These are phyloP conservation scores for Aphanomyces invadans DNA, from an alignment of 352 stramenopile species.

Conservation along the genomic window DNA sequence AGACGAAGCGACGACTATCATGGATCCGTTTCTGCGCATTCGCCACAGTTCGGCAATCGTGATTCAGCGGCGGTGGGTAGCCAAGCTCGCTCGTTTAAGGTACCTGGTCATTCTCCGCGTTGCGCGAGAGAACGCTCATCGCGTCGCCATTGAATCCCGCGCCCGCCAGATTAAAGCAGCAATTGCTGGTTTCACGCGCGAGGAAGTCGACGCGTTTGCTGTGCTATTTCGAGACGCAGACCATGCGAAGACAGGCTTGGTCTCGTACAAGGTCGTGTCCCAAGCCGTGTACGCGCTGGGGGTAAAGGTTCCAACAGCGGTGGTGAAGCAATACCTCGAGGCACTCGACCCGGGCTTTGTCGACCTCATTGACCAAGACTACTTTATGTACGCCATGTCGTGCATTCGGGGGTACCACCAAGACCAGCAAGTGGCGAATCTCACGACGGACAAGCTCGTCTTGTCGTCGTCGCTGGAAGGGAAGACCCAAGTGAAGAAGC, in stretches of 20 bases:
- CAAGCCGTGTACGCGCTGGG: conserved; percentile 68
- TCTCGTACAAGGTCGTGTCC: conserved; percentile 58
- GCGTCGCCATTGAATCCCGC: conserved; percentile 33
- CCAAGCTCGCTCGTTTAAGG: conserved; percentile 39
- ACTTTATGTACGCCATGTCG: conserved; percentile 78
- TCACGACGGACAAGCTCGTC: conserved; percentile 33
- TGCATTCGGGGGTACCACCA: conserved; percentile 60
- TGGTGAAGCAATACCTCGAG: conserved; percentile 42
- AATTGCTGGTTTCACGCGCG: conserved; percentile 52
- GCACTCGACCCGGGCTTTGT: conserved; percentile 58
- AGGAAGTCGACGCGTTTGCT: conserved; percentile 55
- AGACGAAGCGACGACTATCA: conserved; percentile 25
- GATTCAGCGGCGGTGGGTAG: conserved; percentile 55
- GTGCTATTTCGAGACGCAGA: conserved; percentile 58
- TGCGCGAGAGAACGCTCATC: conserved; percentile 39
- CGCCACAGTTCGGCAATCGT: conserved; percentile 55
- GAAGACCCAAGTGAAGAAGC: conserved; percentile 53
- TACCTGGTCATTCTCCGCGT: conserved; percentile 45
- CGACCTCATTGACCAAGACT: conserved; percentile 71
- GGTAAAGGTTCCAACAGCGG: conserved; percentile 39
- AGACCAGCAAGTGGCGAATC: conserved; percentile 32
- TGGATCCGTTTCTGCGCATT: conserved; percentile 63
- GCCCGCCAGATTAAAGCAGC: conserved; percentile 37
- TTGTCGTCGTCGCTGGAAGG: conserved; percentile 49
- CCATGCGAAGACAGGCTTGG: conserved; percentile 48